Evolutionary conservation across 2,329 filamentous ascomycete species (phyloP), one percentile per base, ranked within the genome.

Genomic region (Parascedosporium putredinis): DNA sequence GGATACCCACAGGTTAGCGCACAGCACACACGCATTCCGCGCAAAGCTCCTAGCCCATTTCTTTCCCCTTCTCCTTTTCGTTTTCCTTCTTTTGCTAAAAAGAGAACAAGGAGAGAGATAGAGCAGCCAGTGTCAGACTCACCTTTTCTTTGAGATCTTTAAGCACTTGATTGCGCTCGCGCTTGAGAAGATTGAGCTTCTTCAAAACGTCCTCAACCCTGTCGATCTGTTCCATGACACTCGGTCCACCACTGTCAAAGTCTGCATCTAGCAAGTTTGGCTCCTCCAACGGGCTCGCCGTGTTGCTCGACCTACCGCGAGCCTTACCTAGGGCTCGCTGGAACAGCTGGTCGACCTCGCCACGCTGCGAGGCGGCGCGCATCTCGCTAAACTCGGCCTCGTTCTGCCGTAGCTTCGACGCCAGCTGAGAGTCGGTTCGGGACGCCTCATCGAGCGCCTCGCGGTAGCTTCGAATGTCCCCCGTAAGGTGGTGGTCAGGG

Each of bases 81-180:
- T n/a, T n/a, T n/a, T n/a, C n/a, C n/a, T n/a, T n/a, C n/a, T n/a
- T n/a, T n/a, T n/a, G n/a, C n/a, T n/a, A n/a, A n/a, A 46, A 12
- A 9, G 24, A 33, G 18, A 22, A 23, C 12, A 47, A 47, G 16
- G 44, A 34, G 14, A 33, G 10, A 25, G 44, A 18, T 6, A 16
- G 25, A 40, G 23, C n/a, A 12, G 31, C 24, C 43, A n/a, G 12
- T 9, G 8, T n/a, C 16, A 29, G 12, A 54, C 74, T 59, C 66
- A 94, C 93, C 83, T 95, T 97, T 56, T 97, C 90, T 66, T 98
- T 98, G 57, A 98, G 73, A 66, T 98, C 93, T 65, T 96, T 97
- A 55, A 98, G 68, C 36, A 96, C 88, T 67, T 96, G 90, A 52
- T 84, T 83, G 52, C 93, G 76, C 65, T 98, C 94, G 52, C 88